Base-by-base conservation (phyloP, 345 rosid species). In the Moricandia arvensis region DNA sequence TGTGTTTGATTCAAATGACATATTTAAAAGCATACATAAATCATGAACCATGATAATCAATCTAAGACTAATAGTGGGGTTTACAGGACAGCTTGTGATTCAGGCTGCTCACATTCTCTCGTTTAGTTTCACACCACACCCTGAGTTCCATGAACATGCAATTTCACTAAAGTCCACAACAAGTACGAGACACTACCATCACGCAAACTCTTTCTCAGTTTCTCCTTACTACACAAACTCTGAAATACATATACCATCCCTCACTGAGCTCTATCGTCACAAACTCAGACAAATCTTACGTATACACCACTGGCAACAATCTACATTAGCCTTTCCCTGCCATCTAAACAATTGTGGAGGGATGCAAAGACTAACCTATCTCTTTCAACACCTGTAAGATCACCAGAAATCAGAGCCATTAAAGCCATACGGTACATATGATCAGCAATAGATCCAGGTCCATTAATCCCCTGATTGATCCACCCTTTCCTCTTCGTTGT, bases 391-490 rank as follows among this genome's bases (percentile, higher is more conserved):
- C 91, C 96, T 16, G 93, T 82, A 81, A 90, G 82, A 78, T 94
- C 95, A 59, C 82, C 87, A 49, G 88, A 87, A 53, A 91, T 86
- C 57, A 94, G 80, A 75, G 89, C 93, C 98, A 94, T 91, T 59
- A 94, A 75, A 67, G 96, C 86, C 98, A 91, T 94, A 59, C 95
- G 84, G 74, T 91, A 88, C 98, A 94, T 94, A 71, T 94, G 98
- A 82, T 91, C 97, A 49, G 96, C 90, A 65, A 94, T 88, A 2
- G 98, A 91, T 75, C 91, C 95, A 55, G 98, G 87, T 73, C 88
- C 88, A 63, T 82, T 83, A 21, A 91, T 86, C 60, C 88, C 98
- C 74, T 91, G 89, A 80, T 89, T 89, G 49, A 94, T 83, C 98
- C 98, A 94, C 59, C 97, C 98, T 72, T 90, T 86, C 75, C 98